Percentiles rank a stretch among this genome's conserved stretches.
Conservation (phyloP, 2,329 filamentous ascomycete species). For the Aspergillus puulaauensis region DNA sequence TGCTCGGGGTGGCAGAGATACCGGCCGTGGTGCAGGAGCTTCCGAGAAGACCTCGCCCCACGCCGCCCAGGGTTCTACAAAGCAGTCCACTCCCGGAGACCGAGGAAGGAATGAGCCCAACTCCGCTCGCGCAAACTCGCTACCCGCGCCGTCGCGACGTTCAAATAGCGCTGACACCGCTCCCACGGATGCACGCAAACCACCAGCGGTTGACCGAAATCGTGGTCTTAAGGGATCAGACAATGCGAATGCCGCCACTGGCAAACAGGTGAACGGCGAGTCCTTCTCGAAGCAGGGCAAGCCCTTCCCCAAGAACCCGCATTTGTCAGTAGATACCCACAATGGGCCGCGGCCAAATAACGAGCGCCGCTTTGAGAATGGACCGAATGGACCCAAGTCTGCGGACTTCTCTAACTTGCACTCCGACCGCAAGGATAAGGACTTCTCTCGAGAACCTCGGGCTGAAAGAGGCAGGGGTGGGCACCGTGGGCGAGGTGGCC, state of each 20-base stretch:
- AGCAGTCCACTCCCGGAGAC: conserved; percentile 32
- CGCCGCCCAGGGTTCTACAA: conserved; percentile 25
- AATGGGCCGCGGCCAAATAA: conserved; percentile 29
- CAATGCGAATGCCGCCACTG: conserved; percentile 25
- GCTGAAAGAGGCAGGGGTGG: conserved; percentile 40
- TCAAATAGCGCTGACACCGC: conserved; percentile 36
- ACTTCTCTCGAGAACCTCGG: conserved; percentile 38
- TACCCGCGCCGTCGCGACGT: conserved; percentile 39
- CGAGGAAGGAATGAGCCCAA: conserved; percentile 37
- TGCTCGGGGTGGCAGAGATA: conserved; percentile 56
- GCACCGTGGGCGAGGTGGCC: conserved; percentile 39
- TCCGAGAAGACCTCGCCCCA: conserved; percentile 35
- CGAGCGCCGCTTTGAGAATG: conserved; percentile 40
- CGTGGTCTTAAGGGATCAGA: conserved; percentile 35
- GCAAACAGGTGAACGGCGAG: conserved; percentile 31
- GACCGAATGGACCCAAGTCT: conserved; percentile 37
- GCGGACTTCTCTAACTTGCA: conserved; percentile 34
- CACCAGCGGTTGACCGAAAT: conserved; percentile 31
- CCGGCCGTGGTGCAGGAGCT: conserved; percentile 40
- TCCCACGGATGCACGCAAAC: conserved; percentile 33
- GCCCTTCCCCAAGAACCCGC: conserved; percentile 31
- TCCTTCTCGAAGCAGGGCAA: conserved; percentile 33
- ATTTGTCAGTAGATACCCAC: conserved; percentile 33
- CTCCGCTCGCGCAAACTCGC: conserved; percentile 38
- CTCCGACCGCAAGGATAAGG: conserved; percentile 26